These are phyloP conservation scores for Trifolium fragiferum DNA, from an alignment of 306 rosid species.

Conservation along the genomic window DNA sequence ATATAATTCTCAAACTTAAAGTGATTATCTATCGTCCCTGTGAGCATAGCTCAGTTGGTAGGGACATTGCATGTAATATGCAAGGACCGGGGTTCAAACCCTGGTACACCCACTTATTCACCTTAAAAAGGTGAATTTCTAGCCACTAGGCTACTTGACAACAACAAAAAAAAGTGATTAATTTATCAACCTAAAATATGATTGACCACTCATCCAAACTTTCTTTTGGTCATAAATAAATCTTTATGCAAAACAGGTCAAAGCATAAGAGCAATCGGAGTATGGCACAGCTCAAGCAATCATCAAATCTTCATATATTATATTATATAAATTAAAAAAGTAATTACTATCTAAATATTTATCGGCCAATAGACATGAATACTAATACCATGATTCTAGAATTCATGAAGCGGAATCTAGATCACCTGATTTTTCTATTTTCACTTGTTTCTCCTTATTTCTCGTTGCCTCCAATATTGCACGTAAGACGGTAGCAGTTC, in stretches of 20 bases:
- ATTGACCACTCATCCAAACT: neutral
- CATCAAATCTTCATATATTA: slow-evolving; percentile 23
- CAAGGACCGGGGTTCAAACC: too few species aligned
- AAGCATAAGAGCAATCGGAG: slow-evolving; percentile 9
- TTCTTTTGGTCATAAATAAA: neutral
- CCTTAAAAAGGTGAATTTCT: too few species aligned
- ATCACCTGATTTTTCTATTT: slow-evolving; percentile 72
- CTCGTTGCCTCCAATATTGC: slow-evolving; percentile 76
- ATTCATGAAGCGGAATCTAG: slow-evolving; percentile 27
- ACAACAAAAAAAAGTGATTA: too few species aligned
- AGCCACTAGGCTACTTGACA: too few species aligned
- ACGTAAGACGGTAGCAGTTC: slow-evolving; percentile 67
- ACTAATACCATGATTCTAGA: slow-evolving; percentile 6
- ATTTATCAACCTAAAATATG: neutral
- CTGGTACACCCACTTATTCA: too few species aligned
- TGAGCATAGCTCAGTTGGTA: too few species aligned
- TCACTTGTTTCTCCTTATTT: slow-evolving; percentile 66
- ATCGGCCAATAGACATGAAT: neutral
- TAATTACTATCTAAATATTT: slow-evolving; percentile 7
- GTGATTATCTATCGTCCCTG: neutral
- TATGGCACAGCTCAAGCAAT: slow-evolving; percentile 9
- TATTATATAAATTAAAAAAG: neutral
- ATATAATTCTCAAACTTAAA: neutral
- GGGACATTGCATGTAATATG: too few species aligned
- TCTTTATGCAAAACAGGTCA: slow-evolving; percentile 1